Conservation (phyloP, 768 basidiomycete genomes). For the Hebeloma cylindrosporum region DNA sequence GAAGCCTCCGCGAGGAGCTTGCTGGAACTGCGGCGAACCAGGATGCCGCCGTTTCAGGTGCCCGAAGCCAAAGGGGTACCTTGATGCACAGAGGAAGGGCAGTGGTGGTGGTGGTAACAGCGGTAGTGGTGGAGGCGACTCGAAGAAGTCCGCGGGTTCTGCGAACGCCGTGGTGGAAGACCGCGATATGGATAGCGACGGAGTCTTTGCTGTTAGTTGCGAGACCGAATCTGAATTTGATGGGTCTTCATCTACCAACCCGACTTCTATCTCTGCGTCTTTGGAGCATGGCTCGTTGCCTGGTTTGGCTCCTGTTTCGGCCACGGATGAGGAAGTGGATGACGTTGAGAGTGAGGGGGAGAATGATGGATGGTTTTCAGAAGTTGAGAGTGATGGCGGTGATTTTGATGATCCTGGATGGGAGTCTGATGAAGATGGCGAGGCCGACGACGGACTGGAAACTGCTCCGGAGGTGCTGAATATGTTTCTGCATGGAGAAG, state of each 20-base stretch:
- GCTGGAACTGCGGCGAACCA: conserved; percentile 29
- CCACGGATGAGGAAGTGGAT: not conserved
- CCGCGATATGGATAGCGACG: conserved; percentile 7
- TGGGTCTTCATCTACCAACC: too few species aligned
- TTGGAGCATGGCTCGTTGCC: too few species aligned
- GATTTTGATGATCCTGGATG: conserved; percentile 9
- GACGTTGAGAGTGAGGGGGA: too few species aligned
- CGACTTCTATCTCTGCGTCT: too few species aligned
- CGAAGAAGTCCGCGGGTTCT: conserved; percentile 1
- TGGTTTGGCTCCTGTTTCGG: too few species aligned
- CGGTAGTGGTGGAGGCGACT: not conserved
- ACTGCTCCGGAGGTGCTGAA: not conserved
- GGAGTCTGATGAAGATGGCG: conserved; percentile 4
- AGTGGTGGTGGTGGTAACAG: too few species aligned
- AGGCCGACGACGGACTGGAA: not conserved
- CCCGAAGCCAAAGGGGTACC: conserved; percentile 7
- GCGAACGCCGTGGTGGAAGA: conserved; percentile 11
- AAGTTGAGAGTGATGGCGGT: conserved; percentile 7
- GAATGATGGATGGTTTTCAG: too few species aligned
- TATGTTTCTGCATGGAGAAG: not conserved
- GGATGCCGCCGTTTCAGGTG: conserved; percentile 25
- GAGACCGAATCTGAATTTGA: too few species aligned
- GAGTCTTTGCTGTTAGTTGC: not conserved
- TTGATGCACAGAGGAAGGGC: too few species aligned
- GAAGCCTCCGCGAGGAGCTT: conserved; percentile 8